phyloP scores from a whole-genome alignment of 768 basidiomycete genomes.

The Clavulina sp. region DNA sequence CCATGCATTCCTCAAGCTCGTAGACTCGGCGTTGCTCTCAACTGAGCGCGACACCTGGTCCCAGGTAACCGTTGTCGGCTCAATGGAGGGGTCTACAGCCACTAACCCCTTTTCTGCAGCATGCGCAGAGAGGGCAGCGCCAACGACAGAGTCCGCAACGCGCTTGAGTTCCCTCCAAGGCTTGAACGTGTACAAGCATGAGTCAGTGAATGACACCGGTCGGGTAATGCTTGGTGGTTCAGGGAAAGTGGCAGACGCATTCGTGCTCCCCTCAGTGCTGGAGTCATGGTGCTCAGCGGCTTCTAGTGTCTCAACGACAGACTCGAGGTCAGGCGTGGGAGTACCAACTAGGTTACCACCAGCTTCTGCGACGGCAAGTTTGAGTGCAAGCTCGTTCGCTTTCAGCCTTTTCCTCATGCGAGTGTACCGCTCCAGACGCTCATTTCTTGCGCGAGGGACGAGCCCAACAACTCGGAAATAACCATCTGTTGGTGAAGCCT shows the following conservation, averaged over 20 bases:
- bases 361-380: conserved; percentile 63
- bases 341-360: conserved; percentile 30
- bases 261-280: too few relatives aligned
- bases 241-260: too few relatives aligned
- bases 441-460: conserved; percentile 44
- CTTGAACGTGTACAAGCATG: too few relatives aligned
- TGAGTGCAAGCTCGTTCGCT: conserved; percentile 64
- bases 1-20: conserved; percentile 34
- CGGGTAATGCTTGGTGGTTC: too few relatives aligned
- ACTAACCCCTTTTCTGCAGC: not conserved
- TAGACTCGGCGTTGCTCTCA: conserved; percentile 36
- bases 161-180: not conserved
- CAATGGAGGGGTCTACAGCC: conserved; percentile 2
- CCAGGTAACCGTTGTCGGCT: conserved; percentile 16
- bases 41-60: conserved; percentile 38
- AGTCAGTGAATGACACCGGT: too few relatives aligned
- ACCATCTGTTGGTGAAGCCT: not conserved
- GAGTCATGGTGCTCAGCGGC: too few relatives aligned
- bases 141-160: not conserved
- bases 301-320: not conserved
- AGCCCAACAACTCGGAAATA: conserved; percentile 29
- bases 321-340: not conserved
- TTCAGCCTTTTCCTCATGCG: conserved; percentile 49
- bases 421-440: conserved; percentile 32
- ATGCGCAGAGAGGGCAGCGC: not conserved